A percentile compares a stretch with the other conserved stretches of the same genome.
phyloP scores from a whole-genome alignment of 805 yeast genomes.

The Metschnikowia henanensis region DNA sequence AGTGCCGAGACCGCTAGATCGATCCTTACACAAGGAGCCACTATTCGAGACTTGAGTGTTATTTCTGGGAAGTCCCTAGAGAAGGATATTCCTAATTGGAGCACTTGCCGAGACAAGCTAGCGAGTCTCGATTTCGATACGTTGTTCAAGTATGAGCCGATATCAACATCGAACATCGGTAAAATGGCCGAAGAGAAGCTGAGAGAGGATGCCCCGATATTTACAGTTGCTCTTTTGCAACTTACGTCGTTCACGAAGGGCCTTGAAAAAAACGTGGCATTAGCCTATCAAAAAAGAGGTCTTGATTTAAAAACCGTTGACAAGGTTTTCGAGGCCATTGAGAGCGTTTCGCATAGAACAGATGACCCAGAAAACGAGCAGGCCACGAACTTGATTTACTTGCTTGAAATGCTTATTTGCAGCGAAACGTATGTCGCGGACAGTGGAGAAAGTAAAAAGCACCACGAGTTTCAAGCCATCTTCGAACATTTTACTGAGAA shows the following conservation, averaged over 20 bases:
- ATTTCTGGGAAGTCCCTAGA: slow-evolving; percentile 4
- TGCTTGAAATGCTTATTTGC: slow-evolving; percentile 9
- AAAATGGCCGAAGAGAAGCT: background rate
- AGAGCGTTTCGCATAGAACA: background rate
- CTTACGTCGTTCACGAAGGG: slow-evolving; percentile 16
- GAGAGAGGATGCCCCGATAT: slow-evolving; percentile 6
- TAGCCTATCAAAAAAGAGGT: slow-evolving; percentile 9
- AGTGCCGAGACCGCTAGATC: background rate
- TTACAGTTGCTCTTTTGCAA: slow-evolving; percentile 17
- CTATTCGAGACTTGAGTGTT: slow-evolving; percentile 1
- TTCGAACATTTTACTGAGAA: background rate
- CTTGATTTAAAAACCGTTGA: slow-evolving; percentile 10
- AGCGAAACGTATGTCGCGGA: slow-evolving; percentile 6
- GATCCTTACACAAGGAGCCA: slow-evolving; percentile 5
- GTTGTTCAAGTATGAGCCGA: slow-evolving; percentile 10
- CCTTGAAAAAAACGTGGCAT: background rate
- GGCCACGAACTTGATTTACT: slow-evolving; percentile 6
- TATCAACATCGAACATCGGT: background rate
- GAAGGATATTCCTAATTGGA: slow-evolving; percentile 9
- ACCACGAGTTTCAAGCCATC: background rate
- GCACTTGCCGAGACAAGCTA: slow-evolving; percentile 2
- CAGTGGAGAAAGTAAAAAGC: background rate
- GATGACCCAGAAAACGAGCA: background rate
- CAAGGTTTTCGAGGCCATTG: slow-evolving; percentile 1
- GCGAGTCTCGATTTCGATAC: slow-evolving; percentile 2